A percentile compares a stretch with the other conserved stretches of the same genome.
phyloP scores from a whole-genome alignment of 176 grass and related monocot species.

The Microstegium vimineum region DNA sequence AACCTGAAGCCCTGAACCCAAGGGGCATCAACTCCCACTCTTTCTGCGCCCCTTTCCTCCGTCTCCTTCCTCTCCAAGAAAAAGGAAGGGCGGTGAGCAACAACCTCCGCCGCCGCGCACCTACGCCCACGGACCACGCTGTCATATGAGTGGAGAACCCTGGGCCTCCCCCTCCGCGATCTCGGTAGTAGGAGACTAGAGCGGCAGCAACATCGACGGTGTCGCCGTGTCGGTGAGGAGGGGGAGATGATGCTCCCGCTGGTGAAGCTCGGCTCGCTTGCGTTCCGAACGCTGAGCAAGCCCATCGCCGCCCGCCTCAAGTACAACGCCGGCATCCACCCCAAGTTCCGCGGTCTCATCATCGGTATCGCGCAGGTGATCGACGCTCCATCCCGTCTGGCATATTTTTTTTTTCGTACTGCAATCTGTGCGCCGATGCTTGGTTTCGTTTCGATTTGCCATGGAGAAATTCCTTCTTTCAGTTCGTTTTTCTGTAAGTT shows the following conservation, averaged over 20 bases:
- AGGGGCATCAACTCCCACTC: neutral
- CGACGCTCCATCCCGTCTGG: neutral
- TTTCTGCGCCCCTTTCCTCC: neutral
- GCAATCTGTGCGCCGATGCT: neutral
- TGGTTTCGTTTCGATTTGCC: neutral
- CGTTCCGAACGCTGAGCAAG: conserved; percentile 76
- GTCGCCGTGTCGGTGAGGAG: neutral
- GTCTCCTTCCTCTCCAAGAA: conserved; percentile 43
- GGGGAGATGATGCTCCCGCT: conserved; percentile 66
- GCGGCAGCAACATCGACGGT: neutral
- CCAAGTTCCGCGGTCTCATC: conserved; percentile 79
- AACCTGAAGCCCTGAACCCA: neutral
- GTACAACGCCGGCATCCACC: conserved; percentile 67
- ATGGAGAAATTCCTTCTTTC: neutral
- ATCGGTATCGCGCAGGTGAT: conserved; percentile 76
- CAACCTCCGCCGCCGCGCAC: conserved; percentile 26
- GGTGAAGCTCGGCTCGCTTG: conserved; percentile 70
- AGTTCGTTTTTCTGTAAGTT: neutral
- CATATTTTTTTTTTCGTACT: neutral
- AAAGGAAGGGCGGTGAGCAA: conserved; percentile 32
- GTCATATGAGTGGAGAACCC: neutral
- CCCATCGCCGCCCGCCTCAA: conserved; percentile 83
- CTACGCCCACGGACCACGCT: neutral
- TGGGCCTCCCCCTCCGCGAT: neutral
- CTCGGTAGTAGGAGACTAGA: neutral